Base-by-base conservation (phyloP, 352 stramenopile genomes). In the Globisporangium nagaii region DNA sequence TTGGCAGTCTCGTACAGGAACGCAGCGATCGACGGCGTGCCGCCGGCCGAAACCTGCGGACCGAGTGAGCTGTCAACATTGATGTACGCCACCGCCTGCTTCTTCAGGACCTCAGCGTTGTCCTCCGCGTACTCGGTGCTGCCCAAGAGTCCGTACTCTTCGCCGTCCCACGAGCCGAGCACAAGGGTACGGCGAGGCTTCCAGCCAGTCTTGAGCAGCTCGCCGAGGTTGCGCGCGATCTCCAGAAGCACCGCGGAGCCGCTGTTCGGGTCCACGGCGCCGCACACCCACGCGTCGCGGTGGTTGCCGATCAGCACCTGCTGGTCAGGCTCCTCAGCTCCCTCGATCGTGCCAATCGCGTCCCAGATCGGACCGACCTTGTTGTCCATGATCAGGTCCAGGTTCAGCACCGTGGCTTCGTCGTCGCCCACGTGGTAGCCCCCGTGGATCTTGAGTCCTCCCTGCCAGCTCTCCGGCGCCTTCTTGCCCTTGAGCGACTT, bases 261-360 rank as follows among this genome's bases (percentile, higher is more conserved):
- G 22, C 71, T 90, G 22, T 89, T 91, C 11, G 90, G 90, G 58
- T 96, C 87, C 17, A 85, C 78, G 0, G 86, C 88, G 13, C 86
- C 88, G 51, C 86, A 95, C 0, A 96, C 84, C 90, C 90, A 97
- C 5, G 87, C 88, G 60, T 97, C 90, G 22, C 90, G 81, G 59
- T 97, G 90, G 64, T 97, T 97, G 32, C 87, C 86, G 31, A 96
- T 71, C n/a, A 96, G 30, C 13, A 96, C 75, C 25, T 81, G 76
- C 47, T 87, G 66, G 12, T 93, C 83, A 3, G 84, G 68, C 31
- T 80, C 63, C 15, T 73, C 63, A 0, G 59, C 51, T 24, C 80
- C 85, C 34, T 85, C 66, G 54, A 97, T 91, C 15, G 71, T 87
- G 27, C 71, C 84, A 19, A 96, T 81, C 0, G 96, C 86, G 63